Evolutionary conservation across 352 stramenopile species (phyloP).

Genomic region (Phytophthora melonis): DNA sequence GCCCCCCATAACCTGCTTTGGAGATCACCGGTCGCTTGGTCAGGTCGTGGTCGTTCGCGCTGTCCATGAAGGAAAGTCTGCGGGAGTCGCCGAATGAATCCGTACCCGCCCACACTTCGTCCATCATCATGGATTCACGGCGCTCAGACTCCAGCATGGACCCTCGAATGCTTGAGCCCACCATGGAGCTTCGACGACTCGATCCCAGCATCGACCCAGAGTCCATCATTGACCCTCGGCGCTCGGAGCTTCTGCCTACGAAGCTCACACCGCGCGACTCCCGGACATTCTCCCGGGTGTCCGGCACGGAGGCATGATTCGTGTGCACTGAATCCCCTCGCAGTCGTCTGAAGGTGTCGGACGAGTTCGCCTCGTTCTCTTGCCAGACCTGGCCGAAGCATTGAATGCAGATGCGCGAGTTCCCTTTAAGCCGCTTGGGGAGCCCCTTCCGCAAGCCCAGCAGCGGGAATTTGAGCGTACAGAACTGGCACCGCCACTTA

Average conservation of each 20-base stretch:
- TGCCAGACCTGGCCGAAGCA: slow-evolving; percentile 60
- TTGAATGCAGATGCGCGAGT: slow-evolving; percentile 63
- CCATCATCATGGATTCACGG: slow-evolving; percentile 45
- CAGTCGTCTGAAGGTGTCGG: background rate
- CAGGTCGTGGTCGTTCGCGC: slow-evolving; percentile 17
- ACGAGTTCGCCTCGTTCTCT: slow-evolving; percentile 35
- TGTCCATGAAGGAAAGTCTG: slow-evolving; percentile 43
- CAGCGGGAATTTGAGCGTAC: slow-evolving; percentile 66
- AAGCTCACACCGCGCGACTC: slow-evolving; percentile 36
- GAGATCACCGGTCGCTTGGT: slow-evolving; percentile 9
- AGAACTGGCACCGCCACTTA: slow-evolving; percentile 69
- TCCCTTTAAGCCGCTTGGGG: slow-evolving; percentile 60
- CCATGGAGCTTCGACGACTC: slow-evolving; percentile 24
- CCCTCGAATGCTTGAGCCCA: slow-evolving; percentile 30
- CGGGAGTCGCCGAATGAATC: slow-evolving; percentile 31
- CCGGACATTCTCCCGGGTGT: slow-evolving; percentile 4
- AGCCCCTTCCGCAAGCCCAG: slow-evolving; percentile 49
- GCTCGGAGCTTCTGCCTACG: slow-evolving; percentile 15
- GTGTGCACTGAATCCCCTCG: slow-evolving; percentile 5
- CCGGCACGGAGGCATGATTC: slow-evolving; percentile 20
- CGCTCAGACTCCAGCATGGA: slow-evolving; percentile 47
- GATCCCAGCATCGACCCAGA: slow-evolving; percentile 13
- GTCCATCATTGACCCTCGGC: slow-evolving; percentile 29
- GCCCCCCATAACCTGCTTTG: slow-evolving; percentile 3
- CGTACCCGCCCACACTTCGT: slow-evolving; percentile 38